Percentiles rank a stretch among this genome's conserved stretches.
Conservation (phyloP, 2,329 filamentous ascomycete genomes). For the Scedosporium minutisporum region DNA sequence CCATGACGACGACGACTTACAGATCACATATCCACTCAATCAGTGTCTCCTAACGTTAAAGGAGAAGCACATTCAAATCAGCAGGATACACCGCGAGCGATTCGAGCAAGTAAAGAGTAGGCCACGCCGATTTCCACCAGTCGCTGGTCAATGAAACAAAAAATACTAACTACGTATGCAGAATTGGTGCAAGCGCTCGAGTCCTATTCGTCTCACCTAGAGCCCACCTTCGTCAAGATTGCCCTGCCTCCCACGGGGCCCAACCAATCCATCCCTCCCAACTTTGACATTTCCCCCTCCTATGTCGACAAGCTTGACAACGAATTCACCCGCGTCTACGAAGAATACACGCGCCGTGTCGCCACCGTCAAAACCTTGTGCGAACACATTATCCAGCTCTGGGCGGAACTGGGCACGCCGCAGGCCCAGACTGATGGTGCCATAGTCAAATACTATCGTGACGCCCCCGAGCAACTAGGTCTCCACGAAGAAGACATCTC, state of each 20-base stretch:
- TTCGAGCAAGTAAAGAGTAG: constrained; percentile 92
- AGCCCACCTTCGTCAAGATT: constrained; percentile 77
- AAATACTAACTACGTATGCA: constrained; percentile 24
- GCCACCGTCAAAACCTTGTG: constrained; percentile 62
- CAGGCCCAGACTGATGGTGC: constrained; percentile 82
- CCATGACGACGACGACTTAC: constrained; percentile 57
- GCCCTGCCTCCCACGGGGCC: constrained; percentile 73
- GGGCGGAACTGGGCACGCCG: constrained; percentile 90
- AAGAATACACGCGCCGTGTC: constrained; percentile 85
- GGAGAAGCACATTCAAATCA: constrained; percentile 75
- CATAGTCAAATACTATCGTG: constrained; percentile 83
- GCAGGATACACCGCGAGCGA: constrained; percentile 77
- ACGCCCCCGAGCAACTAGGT: constrained; percentile 87
- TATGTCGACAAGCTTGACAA: constrained; percentile 81
- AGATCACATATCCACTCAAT: constrained; percentile 73
- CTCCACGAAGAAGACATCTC: constrained; percentile 79
- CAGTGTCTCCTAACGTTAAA: constrained; percentile 71
- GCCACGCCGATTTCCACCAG: constrained; percentile 19
- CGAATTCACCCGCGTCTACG: constrained; percentile 91
- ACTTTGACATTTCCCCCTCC: constrained; percentile 82
- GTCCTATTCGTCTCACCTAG: constrained; percentile 93
- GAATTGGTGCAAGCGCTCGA: constrained; percentile 89
- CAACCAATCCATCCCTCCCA: constrained; percentile 66
- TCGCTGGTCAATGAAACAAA: not conserved
- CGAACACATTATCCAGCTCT: constrained; percentile 85